Base-by-base conservation (phyloP, 148 eudicot genomes). In the Oxyria digyna region DNA sequence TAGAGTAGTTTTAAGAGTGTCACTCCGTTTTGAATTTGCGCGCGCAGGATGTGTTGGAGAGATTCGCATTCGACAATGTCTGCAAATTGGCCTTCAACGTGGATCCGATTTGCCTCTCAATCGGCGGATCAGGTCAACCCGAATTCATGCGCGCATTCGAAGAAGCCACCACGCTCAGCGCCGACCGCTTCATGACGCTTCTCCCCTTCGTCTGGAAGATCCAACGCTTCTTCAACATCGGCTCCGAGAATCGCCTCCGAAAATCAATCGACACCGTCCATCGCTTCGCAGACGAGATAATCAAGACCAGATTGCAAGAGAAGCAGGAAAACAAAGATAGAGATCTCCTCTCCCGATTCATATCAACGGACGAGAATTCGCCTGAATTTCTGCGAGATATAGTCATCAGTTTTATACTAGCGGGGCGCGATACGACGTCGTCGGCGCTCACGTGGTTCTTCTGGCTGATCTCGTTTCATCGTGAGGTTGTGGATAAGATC, bases 21-120 rank as follows among this genome's bases (percentile, higher is more conserved):
- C 17, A 4, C 0, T 5, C 7, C 18, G 23, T 9, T 4, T 59
- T 59, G 35, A 54, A 54, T 23, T 54, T 54, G 62, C 23, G 65
- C 38, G 65, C 65, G 65, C 84, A 85, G 73, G 82, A 85, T 32
- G 74, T 78, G 6, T 29, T 85, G 0, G 81, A 77, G 40, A 71
- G 71, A 65, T 82, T 85, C 45, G 78, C 86, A 18, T 85, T 85
- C 62, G 86, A 85, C 54, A 85, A 85, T 72, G 81, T 81, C 41
- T 73, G 75, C 27, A 67, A 67, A 14, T 8, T 73, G 9, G 69
- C 65, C 26, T 73, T 73, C 62, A 67, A 67, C 9, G 35, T 73
- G 15, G 75, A 73, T 59, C 75, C 75, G 18, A 6, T 31, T 18
- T 73, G 75, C 43, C 62, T 73, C 5, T 45, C 57, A 0, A 4